Base-by-base conservation (phyloP, 1,284 basidiomycete genomes). In the Wolfiporia cocos region DNA sequence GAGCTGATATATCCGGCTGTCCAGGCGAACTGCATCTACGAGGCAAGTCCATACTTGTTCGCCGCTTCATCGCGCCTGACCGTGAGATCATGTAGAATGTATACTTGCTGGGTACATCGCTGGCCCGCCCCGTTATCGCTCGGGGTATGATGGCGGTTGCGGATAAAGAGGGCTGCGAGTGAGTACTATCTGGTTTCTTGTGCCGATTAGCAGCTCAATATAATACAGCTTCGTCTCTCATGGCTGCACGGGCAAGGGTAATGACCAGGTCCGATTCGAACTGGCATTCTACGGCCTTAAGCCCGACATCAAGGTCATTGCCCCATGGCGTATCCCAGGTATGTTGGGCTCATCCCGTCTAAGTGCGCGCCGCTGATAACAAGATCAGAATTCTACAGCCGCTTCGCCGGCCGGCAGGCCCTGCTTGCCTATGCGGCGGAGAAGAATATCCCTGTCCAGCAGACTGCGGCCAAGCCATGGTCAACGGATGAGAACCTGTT, bases 211-310 rank as follows among this genome's bases (percentile, higher is more conserved):
- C 32, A 40, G 15, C 15, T 34, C 46, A 15, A 33, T 42, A 42
- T n/a, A 12, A 18, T 28, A 14, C 47, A 92, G 90, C 66, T 99
- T 78, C 62, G 95, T 99, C 52, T 87, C 94, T 29, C 96, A 99
- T 69, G 95, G 95, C 30, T 99, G 95, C 77, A 99, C 95, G 36
- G 95, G 95, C 46, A 99, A 99, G 73, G 95, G 95, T 44, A 99
- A 99, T 67, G 95, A 99, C 68, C 96, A 99, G 71, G 95, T 99
- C 55, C 90, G 96, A 49, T 99, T 99, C 66, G 96, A 99, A 65
- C 85, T 99, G 45, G 94, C 96, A 7, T 99, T 99, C 74, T 99
- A 99, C 67, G 95, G 93, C 43, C 78, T 99, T 57, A 94, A 96
- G 67, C 94, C 95, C 39, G 88, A 92, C 59, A 98, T 99, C 80